Evolutionary conservation across 345 rosid genomes (phyloP), one percentile per base, ranked within the genome.

Genomic region (Populus euphratica): DNA sequence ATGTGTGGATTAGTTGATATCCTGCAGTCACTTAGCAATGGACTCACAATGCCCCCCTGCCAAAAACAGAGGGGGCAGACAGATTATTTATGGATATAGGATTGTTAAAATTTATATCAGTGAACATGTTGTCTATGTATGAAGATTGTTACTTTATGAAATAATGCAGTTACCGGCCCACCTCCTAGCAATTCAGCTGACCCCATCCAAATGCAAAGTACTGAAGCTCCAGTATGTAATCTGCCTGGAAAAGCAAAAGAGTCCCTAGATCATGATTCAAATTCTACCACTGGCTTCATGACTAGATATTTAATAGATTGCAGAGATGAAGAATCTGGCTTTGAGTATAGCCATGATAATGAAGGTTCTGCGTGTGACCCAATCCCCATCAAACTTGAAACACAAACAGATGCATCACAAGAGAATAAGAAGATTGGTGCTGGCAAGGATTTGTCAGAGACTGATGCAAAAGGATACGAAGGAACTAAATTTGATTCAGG

Each of bases 171-270:
- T 82, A 54, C 16, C 17, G 33, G 68, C 78, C 70, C 75, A 73
- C 77, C 78, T 62, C 69, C 75, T 36, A 49, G 66, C 44, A 64
- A 52, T 77, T 78, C 83, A 73, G 70, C 73, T 68, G 74, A 61
- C 2, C 75, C 27, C 31, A 65, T 39, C 59, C 79, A 72, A 44
- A 36, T 76, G 69, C 74, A 82, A 75, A 76, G 38, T 72, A 56
- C 83, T 67, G 86, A 78, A 78, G 74, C 73, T 87, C 81, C 41
- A 77, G 83, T 75, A 77, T 77, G 35, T 66, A 72, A 68, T 78
- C 54, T 69, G 65, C 59, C 79, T 0, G 77, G 63, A 70, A 78
- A 77, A 70, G 68, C 79, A 62, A 36, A 25, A 23, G 89, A 76
- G 71, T 68, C 77, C 21, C 31, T 62, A 70, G 80, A 78, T 38